Percentiles rank a stretch among this genome's conserved stretches.
Conservation (phyloP, 2,329 filamentous ascomycete genomes). For the Arthrobotrys conoides region DNA sequence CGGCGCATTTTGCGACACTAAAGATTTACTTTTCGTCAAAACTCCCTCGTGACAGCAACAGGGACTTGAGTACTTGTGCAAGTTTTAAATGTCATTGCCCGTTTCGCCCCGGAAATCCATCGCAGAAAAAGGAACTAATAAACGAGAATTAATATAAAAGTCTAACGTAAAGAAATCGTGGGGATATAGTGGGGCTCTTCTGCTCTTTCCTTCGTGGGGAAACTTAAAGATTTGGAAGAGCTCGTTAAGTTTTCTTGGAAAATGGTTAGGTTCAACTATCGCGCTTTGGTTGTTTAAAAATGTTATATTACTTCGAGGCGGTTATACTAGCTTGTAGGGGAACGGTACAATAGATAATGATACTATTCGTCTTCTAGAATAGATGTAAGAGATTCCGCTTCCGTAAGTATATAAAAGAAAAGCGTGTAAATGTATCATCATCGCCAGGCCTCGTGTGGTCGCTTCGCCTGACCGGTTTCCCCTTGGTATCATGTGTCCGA, state of each 20-base stretch:
- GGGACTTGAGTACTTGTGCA: neutral
- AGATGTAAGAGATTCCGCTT: neutral
- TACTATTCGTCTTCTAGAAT: neutral
- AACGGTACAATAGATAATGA: neutral
- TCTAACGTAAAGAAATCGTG: slow-evolving; percentile 24
- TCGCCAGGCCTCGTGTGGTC: neutral
- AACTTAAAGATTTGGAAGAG: neutral
- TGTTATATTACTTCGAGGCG: no score
- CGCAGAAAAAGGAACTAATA: slow-evolving; percentile 17
- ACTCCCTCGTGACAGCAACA: slow-evolving; percentile 36
- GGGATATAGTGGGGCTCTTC: slow-evolving; percentile 13
- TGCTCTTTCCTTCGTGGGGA: neutral
- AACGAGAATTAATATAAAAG: neutral
- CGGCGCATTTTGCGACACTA: slow-evolving; percentile 9
- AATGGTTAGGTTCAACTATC: slow-evolving; percentile 11
- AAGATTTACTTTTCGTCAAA: neutral
- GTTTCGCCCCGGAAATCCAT: slow-evolving; percentile 22
- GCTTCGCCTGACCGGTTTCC: neutral
- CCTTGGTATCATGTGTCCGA: neutral
- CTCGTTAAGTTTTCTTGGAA: neutral
- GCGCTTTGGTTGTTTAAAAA: no score
- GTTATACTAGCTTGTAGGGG: no score
- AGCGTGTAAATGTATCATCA: neutral
- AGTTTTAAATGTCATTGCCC: slow-evolving; percentile 1
- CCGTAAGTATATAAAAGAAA: neutral